These are phyloP conservation scores for Alternaria dauci DNA, from an alignment of 2,329 filamentous ascomycete species.

Conservation along the genomic window DNA sequence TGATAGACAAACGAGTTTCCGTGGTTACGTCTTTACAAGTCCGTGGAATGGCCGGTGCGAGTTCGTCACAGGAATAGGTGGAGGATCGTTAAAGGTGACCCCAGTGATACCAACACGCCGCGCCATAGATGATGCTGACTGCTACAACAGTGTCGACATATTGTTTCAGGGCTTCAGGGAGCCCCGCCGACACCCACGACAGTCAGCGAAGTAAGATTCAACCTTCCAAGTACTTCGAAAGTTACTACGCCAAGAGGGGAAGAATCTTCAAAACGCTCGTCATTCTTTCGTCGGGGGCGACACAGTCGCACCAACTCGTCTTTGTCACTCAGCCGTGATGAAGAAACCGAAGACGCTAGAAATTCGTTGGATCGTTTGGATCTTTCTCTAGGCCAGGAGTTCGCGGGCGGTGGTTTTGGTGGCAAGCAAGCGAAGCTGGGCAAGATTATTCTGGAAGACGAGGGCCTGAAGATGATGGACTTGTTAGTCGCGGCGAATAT, in stretches of 20 bases:
- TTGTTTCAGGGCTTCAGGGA: slow-evolving; percentile 61
- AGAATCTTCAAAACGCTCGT: slow-evolving; percentile 44
- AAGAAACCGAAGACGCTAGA: slow-evolving; percentile 28
- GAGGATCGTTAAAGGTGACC: slow-evolving; percentile 69
- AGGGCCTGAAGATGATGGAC: slow-evolving; percentile 95
- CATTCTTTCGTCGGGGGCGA: slow-evolving; percentile 45
- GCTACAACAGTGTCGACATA: slow-evolving; percentile 67
- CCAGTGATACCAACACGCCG: background rate
- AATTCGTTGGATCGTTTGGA: slow-evolving; percentile 65
- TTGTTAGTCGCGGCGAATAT: slow-evolving; percentile 89
- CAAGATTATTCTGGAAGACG: slow-evolving; percentile 87
- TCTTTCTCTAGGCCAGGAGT: slow-evolving; percentile 79
- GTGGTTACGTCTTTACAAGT: slow-evolving; percentile 77
- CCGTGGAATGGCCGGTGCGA: slow-evolving; percentile 90
- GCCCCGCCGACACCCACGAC: slow-evolving; percentile 52
- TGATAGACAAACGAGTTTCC: slow-evolving; percentile 62
- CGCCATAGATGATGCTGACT: background rate
- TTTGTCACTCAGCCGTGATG: slow-evolving; percentile 28
- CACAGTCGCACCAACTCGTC: slow-evolving; percentile 43
- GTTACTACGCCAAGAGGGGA: slow-evolving; percentile 43
- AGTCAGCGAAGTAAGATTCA: slow-evolving; percentile 89
- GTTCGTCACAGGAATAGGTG: slow-evolving; percentile 79
- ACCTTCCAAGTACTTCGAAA: slow-evolving; percentile 70
- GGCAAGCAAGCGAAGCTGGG: slow-evolving; percentile 92
- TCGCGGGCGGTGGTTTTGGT: slow-evolving; percentile 83